These are phyloP conservation scores for Zymoseptoria crescenta DNA, from an alignment of 2,329 filamentous ascomycete genomes.

Conservation along the genomic window DNA sequence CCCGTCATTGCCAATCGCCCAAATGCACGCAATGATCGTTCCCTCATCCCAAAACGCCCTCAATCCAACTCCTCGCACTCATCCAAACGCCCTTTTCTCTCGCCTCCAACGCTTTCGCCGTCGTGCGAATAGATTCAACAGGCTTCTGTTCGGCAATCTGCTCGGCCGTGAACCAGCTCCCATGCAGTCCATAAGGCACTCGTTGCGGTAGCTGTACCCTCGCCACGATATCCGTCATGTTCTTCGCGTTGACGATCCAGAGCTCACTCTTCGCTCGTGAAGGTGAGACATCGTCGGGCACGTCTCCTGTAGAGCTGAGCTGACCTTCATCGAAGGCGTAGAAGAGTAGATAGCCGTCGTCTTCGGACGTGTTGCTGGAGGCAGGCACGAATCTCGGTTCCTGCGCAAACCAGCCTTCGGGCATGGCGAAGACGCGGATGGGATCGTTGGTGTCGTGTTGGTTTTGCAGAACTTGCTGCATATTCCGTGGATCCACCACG, in stretches of 20 bases:
- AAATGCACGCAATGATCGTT: not conserved
- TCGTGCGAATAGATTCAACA: slow-evolving; percentile 28
- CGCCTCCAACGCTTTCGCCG: slow-evolving; percentile 16
- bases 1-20: not conserved
- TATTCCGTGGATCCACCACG: slow-evolving; percentile 52
- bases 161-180: slow-evolving; percentile 51
- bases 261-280: slow-evolving; percentile 48
- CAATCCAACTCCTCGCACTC: slow-evolving; percentile 22
- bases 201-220: slow-evolving; percentile 55
- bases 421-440: slow-evolving; percentile 56
- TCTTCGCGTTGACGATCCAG: slow-evolving; percentile 59
- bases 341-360: slow-evolving; percentile 60
- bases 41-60: slow-evolving; percentile 21
- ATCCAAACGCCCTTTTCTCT: slow-evolving; percentile 25
- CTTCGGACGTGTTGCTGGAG: slow-evolving; percentile 41
- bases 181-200: slow-evolving; percentile 63
- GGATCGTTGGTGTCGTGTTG: slow-evolving; percentile 33
- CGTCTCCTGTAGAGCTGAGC: slow-evolving; percentile 32
- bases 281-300: slow-evolving; percentile 29
- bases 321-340: slow-evolving; percentile 65
- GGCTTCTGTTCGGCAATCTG: slow-evolving; percentile 45
- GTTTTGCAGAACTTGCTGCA: slow-evolving; percentile 46
- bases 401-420: slow-evolving; percentile 55
- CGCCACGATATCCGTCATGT: slow-evolving; percentile 54
- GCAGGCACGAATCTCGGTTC: slow-evolving; percentile 57